Evolutionary conservation across 1,284 basidiomycete species (phyloP), one percentile per base, ranked within the genome.

Genomic region (Fomitiporia mediterranea): DNA sequence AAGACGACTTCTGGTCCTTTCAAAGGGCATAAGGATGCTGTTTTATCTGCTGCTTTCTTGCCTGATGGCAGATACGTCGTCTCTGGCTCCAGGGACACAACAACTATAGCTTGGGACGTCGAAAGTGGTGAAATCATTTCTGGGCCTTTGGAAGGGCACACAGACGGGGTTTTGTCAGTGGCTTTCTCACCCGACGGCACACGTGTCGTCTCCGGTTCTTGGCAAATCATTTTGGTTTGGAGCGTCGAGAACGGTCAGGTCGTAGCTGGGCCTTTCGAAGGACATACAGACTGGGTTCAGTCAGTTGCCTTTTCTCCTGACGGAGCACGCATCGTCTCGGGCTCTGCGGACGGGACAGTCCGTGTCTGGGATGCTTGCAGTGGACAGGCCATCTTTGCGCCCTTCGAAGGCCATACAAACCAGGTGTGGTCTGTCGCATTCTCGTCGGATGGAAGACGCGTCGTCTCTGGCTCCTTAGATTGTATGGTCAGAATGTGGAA

Each of bases 41-140:
- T 60, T 25, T 0, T 7, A 2, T 58, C 34, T 9, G 43, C 55
- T 27, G 43, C 52, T 7, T 60, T 40, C 13, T 60, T 57, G 3
- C 59, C 56, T 4, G 40, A 60, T 44, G 59, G 59, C 15, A 21
- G 21, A 35, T 30, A 23, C 27, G 19, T 60, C 35, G 56, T 32
- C 15, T 60, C 59, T n/a, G 54, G 59, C 9, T 58, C 59, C 3
- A 13, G 2, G 3, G 57, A 59, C 46, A 35, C 23, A 1, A 32
- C 13, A 13, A 35, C 59, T 19, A 28, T 27, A 21, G 35, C 59
- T 15, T 60, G 59, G 59, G 57, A 53, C 40, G 48, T 15, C 5
- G 17, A 6, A 2, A 35, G 17, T 30, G 40, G 52, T 11, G 21
- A 40, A n/a, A 17, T 39, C 37, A 8, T 51, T 28, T 35, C 21